Evolutionary conservation across 352 stramenopile species (phyloP), one percentile per base, ranked within the genome.

Genomic region (Blastocystis sp.): DNA sequence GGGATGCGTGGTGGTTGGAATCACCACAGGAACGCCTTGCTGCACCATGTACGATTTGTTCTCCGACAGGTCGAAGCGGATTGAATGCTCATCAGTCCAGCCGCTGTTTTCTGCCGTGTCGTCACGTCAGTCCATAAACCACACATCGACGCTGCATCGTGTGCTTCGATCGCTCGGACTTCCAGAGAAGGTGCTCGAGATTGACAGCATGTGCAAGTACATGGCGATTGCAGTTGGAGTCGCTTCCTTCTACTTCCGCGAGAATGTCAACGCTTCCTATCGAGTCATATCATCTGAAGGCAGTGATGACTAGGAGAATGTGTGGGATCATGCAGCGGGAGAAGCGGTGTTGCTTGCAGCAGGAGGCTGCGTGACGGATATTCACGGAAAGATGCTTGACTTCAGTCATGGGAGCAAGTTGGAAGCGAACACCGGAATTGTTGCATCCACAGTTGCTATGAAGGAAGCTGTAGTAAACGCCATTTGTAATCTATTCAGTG

Each of bases 321-420:
- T 94, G 14, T 94, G 92, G 92, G 92, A 94, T 89, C 91, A 93
- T 10, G 92, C 91, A 1, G 76, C 92, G 21, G 92, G 91, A 48
- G 84, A 82, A 23, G 48, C 92, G 11, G 89, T 93, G 3, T 66
- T 94, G n/a, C 80, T 88, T 56, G 92, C 93, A 82, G 91, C 90
- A 38, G 92, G 92, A 23, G 91, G 91, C 9, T 82, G 40, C 43
- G 92, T 98, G 40, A 94, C 95, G 1, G 93, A 95, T 40, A 78
- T 96, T 0, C 89, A 94, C 79, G 95, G 95, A 2, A 93, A 93
- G 40, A 90, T 93, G 80, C 91, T 98, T n/a, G 94, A 93, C 66
- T 93, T 93, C 89, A 90, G 80, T 21, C 62, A 80, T 1, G 92
- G 92, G 1, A 88, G 86, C 1, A 92, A 92, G 88, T 74, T 93